These are phyloP conservation scores for Aspergillus costaricaensis DNA, from an alignment of 2,329 filamentous ascomycete species.

Conservation along the genomic window DNA sequence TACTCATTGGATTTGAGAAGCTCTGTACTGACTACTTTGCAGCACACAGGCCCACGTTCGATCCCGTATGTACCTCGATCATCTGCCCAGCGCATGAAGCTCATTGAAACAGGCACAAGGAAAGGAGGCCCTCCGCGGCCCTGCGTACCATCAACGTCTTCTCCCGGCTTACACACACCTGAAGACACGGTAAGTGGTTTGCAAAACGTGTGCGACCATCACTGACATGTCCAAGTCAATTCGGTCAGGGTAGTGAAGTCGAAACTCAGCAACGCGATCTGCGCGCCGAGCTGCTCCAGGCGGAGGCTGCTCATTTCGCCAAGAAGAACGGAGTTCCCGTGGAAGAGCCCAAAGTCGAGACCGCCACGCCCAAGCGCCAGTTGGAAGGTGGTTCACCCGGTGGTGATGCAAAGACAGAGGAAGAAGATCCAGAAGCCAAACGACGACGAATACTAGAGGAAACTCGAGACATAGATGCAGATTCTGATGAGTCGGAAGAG, in stretches of 20 bases:
- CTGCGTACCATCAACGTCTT: slow-evolving; percentile 93
- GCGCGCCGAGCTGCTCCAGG: slow-evolving; percentile 82
- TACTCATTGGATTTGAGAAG: neutral
- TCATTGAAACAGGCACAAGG: slow-evolving; percentile 68
- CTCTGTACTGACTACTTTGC: slow-evolving; percentile 34
- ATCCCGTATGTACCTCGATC: slow-evolving; percentile 65
- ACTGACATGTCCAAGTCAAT: slow-evolving; percentile 56
- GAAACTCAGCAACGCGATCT: slow-evolving; percentile 74
- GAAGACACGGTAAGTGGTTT: slow-evolving; percentile 69
- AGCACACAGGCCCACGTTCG: slow-evolving; percentile 87
- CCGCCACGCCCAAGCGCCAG: slow-evolving; percentile 63
- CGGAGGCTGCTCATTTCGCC: slow-evolving; percentile 83
- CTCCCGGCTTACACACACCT: slow-evolving; percentile 91
- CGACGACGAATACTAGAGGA: slow-evolving; percentile 84
- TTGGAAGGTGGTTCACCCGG: slow-evolving; percentile 55
- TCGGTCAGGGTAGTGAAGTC: slow-evolving; percentile 84
- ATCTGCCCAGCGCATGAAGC: slow-evolving; percentile 26
- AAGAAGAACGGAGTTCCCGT: slow-evolving; percentile 71
- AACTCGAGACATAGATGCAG: slow-evolving; percentile 82
- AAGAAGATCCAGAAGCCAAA: slow-evolving; percentile 77
- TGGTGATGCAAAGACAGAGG: slow-evolving; percentile 43
- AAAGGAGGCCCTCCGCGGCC: slow-evolving; percentile 90
- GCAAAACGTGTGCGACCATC: neutral
- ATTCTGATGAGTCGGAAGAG: slow-evolving; percentile 65
- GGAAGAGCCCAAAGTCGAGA: slow-evolving; percentile 45